Evolutionary conservation across 192 early-diverging fungal genomes (phyloP).

Genomic region (Entomortierella lignicola): DNA sequence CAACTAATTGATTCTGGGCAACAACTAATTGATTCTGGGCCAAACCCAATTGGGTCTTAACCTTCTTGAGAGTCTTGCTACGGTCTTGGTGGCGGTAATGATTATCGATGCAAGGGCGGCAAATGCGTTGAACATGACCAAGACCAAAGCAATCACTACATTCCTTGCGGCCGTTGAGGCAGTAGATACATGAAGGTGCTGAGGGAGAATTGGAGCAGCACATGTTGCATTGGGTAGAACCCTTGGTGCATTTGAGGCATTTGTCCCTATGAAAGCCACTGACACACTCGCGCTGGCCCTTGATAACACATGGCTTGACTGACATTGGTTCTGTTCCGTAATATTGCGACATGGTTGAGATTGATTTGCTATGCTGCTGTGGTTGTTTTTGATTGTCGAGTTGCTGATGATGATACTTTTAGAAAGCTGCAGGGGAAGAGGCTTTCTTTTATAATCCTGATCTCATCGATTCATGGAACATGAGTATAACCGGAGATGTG

Average conservation of each 20-base stretch:
- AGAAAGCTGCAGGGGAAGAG: not conserved
- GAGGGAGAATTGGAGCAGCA: conserved; percentile 5
- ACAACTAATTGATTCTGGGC: conserved; percentile 5
- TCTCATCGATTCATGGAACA: too few species aligned
- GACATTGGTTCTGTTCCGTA: conserved; percentile 4
- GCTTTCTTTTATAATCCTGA: too few species aligned
- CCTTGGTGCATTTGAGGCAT: conserved; percentile 28
- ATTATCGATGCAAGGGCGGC: conserved; percentile 31
- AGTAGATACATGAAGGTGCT: conserved; percentile 21
- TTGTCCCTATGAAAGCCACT: conserved; percentile 22
- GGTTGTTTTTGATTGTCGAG: not conserved
- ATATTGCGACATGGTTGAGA: too few species aligned
- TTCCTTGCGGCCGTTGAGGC: conserved; percentile 27
- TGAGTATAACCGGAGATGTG: too few species aligned
- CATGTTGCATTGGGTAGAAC: conserved; percentile 24
- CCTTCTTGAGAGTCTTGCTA: not conserved
- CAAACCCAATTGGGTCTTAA: conserved; percentile 7
- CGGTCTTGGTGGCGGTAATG: conserved; percentile 25
- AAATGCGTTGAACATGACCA: conserved; percentile 34
- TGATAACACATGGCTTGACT: conserved; percentile 26
- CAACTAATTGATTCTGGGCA: conserved; percentile 5
- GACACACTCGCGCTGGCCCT: conserved; percentile 34
- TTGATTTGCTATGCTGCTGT: not conserved
- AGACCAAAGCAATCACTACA: conserved; percentile 37
- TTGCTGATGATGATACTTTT: not conserved